These are phyloP conservation scores for Vigna radiata DNA, from an alignment of 306 rosid species.

Conservation along the genomic window DNA sequence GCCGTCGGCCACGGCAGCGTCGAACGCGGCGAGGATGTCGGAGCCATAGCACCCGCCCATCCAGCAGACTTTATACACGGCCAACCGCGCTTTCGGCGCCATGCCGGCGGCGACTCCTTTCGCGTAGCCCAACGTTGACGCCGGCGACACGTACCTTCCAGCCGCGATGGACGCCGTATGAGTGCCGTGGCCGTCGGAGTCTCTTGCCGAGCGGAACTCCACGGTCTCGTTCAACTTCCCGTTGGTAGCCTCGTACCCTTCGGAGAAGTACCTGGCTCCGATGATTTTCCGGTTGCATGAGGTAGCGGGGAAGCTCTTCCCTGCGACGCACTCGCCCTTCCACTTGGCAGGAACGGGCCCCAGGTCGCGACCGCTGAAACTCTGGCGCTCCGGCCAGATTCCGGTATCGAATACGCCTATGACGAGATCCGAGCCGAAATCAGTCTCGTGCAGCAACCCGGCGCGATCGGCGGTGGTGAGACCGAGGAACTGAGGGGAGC, in stretches of 20 bases:
- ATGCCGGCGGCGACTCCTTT: conserved; percentile 82
- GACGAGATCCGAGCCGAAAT: conserved; percentile 91
- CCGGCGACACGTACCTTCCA: conserved; percentile 80
- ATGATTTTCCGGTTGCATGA: conserved; percentile 80
- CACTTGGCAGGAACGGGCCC: conserved; percentile 77
- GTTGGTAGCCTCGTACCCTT: conserved; percentile 75
- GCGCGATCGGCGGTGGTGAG: conserved; percentile 64
- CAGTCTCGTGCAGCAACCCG: conserved; percentile 81
- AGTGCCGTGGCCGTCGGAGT: conserved; percentile 91
- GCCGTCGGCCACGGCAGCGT: conserved; percentile 79
- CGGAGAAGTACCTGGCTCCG: conserved; percentile 75
- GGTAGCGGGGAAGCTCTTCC: conserved; percentile 55
- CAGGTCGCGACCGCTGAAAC: conserved; percentile 73
- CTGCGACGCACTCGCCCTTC: conserved; percentile 75
- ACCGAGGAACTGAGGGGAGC: conserved; percentile 88
- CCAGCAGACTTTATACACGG: conserved; percentile 90
- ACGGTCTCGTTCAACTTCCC: conserved; percentile 80
- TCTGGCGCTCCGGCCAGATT: conserved; percentile 81
- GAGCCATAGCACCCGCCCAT: conserved; percentile 77
- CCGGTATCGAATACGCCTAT: conserved; percentile 93
- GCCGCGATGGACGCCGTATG: conserved; percentile 92
- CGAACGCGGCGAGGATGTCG: conserved; percentile 89
- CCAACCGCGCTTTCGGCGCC: conserved; percentile 92
- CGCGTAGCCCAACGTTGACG: conserved; percentile 80
- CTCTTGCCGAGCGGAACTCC: conserved; percentile 77